Evolutionary conservation across 257 asterid genomes (phyloP).

Genomic region (Orobanche coerulescens): DNA sequence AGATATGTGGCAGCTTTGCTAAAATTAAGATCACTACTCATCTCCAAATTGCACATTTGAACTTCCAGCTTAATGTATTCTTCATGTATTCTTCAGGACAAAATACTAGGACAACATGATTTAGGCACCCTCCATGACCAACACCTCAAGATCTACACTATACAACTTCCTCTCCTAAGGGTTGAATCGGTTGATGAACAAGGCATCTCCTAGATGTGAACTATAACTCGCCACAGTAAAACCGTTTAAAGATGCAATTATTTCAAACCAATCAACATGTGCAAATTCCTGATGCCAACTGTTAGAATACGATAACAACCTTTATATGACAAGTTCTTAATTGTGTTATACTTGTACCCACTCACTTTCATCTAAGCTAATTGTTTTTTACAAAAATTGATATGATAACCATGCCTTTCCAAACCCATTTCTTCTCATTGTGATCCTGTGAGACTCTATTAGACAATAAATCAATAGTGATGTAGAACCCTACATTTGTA

Average conservation of each 20-base stretch:
- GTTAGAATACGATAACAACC: neutral
- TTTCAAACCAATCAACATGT: neutral
- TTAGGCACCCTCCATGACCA: neutral
- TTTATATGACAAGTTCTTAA: neutral
- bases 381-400: neutral
- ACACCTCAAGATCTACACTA: neutral
- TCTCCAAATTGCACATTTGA: conserved; percentile 3
- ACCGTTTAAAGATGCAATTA: neutral
- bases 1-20: neutral
- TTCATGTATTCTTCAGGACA: neutral
- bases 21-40: neutral
- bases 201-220: neutral
- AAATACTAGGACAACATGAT: neutral
- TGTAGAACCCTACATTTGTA: neutral
- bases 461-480: neutral
- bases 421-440: neutral
- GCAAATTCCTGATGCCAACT: neutral
- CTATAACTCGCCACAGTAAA: neutral
- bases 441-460: neutral
- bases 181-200: too few relatives aligned
- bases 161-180: neutral
- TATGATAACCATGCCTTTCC: neutral
- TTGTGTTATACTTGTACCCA: neutral
- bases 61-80: neutral
- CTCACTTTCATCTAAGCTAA: neutral